These are phyloP conservation scores for Eurotiales sp. DNA, from an alignment of 2,329 filamentous ascomycete species.

Conservation along the genomic window DNA sequence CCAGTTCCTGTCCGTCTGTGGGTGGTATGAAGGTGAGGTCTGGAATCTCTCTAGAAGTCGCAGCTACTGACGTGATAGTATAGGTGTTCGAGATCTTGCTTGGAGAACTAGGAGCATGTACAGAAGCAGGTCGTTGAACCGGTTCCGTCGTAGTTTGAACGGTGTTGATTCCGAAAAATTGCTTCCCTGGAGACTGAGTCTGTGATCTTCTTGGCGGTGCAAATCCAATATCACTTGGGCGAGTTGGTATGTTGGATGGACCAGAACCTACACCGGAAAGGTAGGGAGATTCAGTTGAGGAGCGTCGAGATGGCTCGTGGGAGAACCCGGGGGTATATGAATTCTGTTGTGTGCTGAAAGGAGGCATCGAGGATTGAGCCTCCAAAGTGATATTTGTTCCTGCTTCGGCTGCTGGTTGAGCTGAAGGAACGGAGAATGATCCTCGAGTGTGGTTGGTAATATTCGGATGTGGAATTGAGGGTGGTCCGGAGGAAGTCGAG, in stretches of 20 bases:
- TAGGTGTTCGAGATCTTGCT: conserved; percentile 35
- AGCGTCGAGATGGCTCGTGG: conserved; percentile 29
- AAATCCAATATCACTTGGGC: conserved; percentile 10
- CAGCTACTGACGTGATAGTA: conserved; percentile 28
- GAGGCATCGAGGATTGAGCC: conserved; percentile 17
- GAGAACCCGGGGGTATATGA: conserved; percentile 32
- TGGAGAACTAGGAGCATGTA: conserved; percentile 44
- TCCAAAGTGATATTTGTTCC: conserved; percentile 18
- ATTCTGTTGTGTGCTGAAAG: conserved; percentile 25
- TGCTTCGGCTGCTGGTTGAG: not conserved
- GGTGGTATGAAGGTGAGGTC: conserved; percentile 56
- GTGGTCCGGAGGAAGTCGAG: conserved; percentile 21
- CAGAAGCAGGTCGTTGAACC: conserved; percentile 53
- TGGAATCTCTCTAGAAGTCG: conserved; percentile 42
- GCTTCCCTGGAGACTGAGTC: conserved; percentile 58
- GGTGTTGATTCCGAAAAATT: conserved; percentile 47
- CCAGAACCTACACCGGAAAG: not conserved
- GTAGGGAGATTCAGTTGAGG: conserved; percentile 12
- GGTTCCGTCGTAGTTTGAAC: conserved; percentile 42
- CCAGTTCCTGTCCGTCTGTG: conserved; percentile 56
- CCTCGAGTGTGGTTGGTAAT: conserved; percentile 6
- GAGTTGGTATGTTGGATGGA: conserved; percentile 1
- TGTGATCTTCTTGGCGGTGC: conserved; percentile 36
- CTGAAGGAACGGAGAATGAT: conserved; percentile 10
- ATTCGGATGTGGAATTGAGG: not conserved